Percentiles rank a stretch among this genome's conserved stretches.
These are phyloP conservation scores for Sequoiadendron giganteum DNA, from an alignment of 75 land plant species.

Conservation along the genomic window DNA sequence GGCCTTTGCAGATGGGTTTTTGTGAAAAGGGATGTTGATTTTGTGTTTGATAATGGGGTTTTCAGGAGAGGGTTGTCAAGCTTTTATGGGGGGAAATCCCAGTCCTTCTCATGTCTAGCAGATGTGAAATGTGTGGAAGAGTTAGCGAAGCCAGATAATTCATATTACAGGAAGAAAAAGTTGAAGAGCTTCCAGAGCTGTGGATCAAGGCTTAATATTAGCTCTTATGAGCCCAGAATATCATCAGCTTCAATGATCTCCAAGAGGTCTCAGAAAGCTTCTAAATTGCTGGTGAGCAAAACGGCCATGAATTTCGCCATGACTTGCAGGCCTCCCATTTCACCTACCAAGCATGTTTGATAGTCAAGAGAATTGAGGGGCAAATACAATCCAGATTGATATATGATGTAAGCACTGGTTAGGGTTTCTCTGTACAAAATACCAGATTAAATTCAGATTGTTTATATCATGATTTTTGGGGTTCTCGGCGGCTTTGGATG, in stretches of 20 bases:
- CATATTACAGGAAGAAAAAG: conserved; percentile 54
- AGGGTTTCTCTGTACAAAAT: background rate
- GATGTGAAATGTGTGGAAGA: conserved; percentile 61
- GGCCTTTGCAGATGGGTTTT: background rate
- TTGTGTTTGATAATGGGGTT: background rate
- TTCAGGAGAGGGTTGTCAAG: conserved; percentile 65
- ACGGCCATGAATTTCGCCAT: background rate
- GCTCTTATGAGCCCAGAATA: background rate
- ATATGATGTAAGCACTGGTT: too few species aligned
- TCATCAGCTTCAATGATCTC: conserved; percentile 1
- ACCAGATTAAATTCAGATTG: too few species aligned
- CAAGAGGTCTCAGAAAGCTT: background rate
- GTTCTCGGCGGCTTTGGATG: too few species aligned
- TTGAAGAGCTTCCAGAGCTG: conserved; percentile 9
- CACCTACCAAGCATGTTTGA: background rate
- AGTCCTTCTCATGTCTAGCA: conserved; percentile 56
- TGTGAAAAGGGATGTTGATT: background rate
- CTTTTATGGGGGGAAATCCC: conserved; percentile 60
- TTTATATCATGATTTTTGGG: too few species aligned
- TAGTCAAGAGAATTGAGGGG: background rate
- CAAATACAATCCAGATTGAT: background rate
- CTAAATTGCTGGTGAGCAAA: background rate
- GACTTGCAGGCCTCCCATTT: background rate
- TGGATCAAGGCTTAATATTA: background rate
- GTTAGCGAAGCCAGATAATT: conserved; percentile 55